Evolutionary conservation across 192 early-diverging fungal species (phyloP).

Genomic region (Backusella australiensis): DNA sequence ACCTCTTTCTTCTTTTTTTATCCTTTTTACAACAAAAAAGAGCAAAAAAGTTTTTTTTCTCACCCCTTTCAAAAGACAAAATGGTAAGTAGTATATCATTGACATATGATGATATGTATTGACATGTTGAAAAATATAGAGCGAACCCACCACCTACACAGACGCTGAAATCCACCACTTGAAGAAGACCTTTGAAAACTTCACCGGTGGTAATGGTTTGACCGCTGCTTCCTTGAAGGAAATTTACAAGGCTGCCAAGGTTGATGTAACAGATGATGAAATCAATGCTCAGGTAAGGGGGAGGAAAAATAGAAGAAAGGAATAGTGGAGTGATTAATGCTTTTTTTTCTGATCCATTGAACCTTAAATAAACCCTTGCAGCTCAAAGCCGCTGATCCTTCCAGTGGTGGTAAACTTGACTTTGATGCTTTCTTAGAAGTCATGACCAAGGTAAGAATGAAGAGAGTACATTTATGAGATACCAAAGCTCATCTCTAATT

Average conservation of each 20-base stretch:
- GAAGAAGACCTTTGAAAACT: conserved; percentile 17
- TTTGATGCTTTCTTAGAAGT: conserved; percentile 30
- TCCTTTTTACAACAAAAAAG: conserved; percentile 1
- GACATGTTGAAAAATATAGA: conserved; percentile 5
- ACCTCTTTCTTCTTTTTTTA: neutral
- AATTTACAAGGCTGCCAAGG: conserved; percentile 22
- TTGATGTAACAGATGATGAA: conserved; percentile 23
- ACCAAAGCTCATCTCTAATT: neutral
- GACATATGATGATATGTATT: neutral
- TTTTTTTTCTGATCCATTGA: neutral
- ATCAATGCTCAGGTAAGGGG: conserved; percentile 24
- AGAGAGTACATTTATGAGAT: neutral
- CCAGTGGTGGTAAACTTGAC: conserved; percentile 1
- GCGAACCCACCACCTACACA: conserved; percentile 12
- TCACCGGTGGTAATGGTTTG: conserved; percentile 28
- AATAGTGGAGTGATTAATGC: neutral
- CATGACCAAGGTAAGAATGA: conserved; percentile 25
- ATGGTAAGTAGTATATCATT: neutral
- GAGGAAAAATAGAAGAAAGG: neutral
- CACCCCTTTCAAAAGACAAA: conserved; percentile 4
- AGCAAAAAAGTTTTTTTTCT: neutral
- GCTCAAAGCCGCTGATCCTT: conserved; percentile 18
- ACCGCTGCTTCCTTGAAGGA: conserved; percentile 22
- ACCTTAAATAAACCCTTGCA: neutral
- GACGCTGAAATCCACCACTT: conserved; percentile 28